phyloP scores from a whole-genome alignment of 2,329 filamentous ascomycete species.

The Neonectria sp. region DNA sequence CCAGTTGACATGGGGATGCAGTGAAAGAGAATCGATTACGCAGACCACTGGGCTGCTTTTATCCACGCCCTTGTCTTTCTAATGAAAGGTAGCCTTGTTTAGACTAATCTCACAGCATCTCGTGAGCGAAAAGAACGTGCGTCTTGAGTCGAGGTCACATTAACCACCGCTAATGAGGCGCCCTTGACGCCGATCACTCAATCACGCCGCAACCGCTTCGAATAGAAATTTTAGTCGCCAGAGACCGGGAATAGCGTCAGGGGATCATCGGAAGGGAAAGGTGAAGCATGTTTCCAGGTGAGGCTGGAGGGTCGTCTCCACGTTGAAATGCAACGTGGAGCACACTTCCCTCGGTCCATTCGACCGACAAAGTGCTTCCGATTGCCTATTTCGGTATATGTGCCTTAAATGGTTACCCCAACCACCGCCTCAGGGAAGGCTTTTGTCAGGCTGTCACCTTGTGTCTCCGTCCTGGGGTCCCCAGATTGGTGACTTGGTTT shows the following conservation, averaged over 20 bases:
- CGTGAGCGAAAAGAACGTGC: slow-evolving; percentile 7
- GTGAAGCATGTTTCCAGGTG: slow-evolving; percentile 1
- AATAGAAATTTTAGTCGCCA: not conserved
- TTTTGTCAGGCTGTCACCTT: not conserved
- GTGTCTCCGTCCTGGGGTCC: slow-evolving; percentile 41
- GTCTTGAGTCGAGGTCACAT: not conserved
- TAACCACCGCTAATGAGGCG: slow-evolving; percentile 1
- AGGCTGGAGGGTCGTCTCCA: slow-evolving; percentile 12
- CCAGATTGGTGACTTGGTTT: slow-evolving; percentile 35
- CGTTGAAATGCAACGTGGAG: slow-evolving; percentile 25
- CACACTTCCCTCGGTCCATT: slow-evolving; percentile 16
- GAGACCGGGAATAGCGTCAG: slow-evolving; percentile 5
- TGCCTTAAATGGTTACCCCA: slow-evolving; percentile 26
- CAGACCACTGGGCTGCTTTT: not conserved
- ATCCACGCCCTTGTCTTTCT: slow-evolving; percentile 17
- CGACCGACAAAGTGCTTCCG: slow-evolving; percentile 26
- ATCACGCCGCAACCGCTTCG: not conserved
- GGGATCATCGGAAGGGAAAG: slow-evolving; percentile 7
- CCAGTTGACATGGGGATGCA: not conserved
- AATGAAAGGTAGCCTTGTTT: slow-evolving; percentile 12
- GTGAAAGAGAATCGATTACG: slow-evolving; percentile 7
- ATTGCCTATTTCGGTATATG: slow-evolving; percentile 30
- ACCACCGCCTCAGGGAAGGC: slow-evolving; percentile 15
- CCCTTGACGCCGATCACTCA: slow-evolving; percentile 3
- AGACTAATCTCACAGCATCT: slow-evolving; percentile 13